phyloP scores from a whole-genome alignment of 192 early-diverging fungal genomes.

The Chytriomyces sp. region DNA sequence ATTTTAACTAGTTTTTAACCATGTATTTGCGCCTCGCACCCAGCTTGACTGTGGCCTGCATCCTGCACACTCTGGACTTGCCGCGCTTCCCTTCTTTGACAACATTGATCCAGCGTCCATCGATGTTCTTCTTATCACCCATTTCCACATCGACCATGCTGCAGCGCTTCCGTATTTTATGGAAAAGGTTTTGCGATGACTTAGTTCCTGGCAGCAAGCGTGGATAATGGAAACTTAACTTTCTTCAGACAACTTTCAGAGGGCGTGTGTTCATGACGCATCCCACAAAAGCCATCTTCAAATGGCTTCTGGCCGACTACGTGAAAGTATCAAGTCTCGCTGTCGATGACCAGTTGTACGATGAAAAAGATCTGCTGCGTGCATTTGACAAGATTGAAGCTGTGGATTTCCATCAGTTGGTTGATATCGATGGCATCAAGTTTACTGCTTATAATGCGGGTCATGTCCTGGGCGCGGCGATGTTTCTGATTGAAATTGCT shows the following conservation, averaged over 20 bases:
- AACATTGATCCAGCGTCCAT: conserved; percentile 86
- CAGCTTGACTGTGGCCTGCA: conserved; percentile 96
- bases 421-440: conserved; percentile 85
- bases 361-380: conserved; percentile 82
- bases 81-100: conserved; percentile 94
- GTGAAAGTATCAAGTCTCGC: conserved; percentile 86
- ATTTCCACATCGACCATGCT: conserved; percentile 98
- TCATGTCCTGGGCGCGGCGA: conserved; percentile 96
- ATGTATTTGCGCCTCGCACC: neutral
- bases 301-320: conserved; percentile 95
- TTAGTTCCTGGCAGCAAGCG: conserved; percentile 1
- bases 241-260: conserved; percentile 86
- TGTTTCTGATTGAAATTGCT: conserved; percentile 79
- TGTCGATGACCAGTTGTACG: conserved; percentile 82
- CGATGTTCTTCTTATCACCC: conserved; percentile 91
- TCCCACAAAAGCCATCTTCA: conserved; percentile 97
- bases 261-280: conserved; percentile 99
- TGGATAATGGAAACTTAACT: conserved; percentile 28
- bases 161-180: conserved; percentile 95
- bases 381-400: conserved; percentile 91
- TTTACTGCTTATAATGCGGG: conserved; percentile 93
- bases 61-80: conserved; percentile 88
- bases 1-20: neutral
- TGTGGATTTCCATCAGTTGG: conserved; percentile 94
- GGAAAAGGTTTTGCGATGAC: conserved; percentile 74